Evolutionary conservation across 495 filamentous ascomycete genomes (phyloP).

Genomic region (Trypethelium eluteriae): DNA sequence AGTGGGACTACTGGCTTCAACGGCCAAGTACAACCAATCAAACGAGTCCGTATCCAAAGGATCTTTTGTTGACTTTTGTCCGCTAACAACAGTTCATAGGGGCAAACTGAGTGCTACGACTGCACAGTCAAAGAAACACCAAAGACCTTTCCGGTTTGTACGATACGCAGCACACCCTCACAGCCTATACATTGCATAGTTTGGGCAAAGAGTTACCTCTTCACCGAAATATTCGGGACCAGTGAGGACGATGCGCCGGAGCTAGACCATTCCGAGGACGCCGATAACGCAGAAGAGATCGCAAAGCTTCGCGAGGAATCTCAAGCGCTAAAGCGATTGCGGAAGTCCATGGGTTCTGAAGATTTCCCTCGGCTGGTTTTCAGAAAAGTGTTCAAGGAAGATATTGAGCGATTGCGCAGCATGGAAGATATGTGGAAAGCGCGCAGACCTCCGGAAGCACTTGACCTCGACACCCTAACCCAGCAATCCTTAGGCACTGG

Average conservation of each 20-base stretch:
- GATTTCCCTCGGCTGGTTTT: slow-evolving; percentile 79
- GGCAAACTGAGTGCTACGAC: slow-evolving; percentile 93
- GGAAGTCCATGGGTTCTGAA: slow-evolving; percentile 69
- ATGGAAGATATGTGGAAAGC: slow-evolving; percentile 98
- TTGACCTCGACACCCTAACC: slow-evolving; percentile 38
- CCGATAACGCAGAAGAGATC: slow-evolving; percentile 83
- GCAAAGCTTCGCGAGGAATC: slow-evolving; percentile 76
- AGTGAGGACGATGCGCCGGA: slow-evolving; percentile 76
- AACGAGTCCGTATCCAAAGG: slow-evolving; percentile 48
- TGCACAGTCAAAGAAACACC: slow-evolving; percentile 82
- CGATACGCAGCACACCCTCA: slow-evolving; percentile 86
- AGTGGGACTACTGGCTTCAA: slow-evolving; percentile 98
- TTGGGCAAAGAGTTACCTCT: slow-evolving; percentile 96
- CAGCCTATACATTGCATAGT: slow-evolving; percentile 98
- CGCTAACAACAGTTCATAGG: slow-evolving; percentile 38
- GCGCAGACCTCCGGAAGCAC: slow-evolving; percentile 60
- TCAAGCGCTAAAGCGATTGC: slow-evolving; percentile 71
- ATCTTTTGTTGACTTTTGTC: background rate
- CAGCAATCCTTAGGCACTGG: slow-evolving; percentile 46
- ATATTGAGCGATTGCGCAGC: slow-evolving; percentile 72
- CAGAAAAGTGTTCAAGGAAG: slow-evolving; percentile 82
- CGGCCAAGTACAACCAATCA: slow-evolving; percentile 93
- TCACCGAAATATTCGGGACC: slow-evolving; percentile 86
- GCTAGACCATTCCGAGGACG: slow-evolving; percentile 68
- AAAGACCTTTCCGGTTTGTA: slow-evolving; percentile 90